Base-by-base conservation (phyloP, 768 basidiomycete species). In the Polyporus arcularius region DNA sequence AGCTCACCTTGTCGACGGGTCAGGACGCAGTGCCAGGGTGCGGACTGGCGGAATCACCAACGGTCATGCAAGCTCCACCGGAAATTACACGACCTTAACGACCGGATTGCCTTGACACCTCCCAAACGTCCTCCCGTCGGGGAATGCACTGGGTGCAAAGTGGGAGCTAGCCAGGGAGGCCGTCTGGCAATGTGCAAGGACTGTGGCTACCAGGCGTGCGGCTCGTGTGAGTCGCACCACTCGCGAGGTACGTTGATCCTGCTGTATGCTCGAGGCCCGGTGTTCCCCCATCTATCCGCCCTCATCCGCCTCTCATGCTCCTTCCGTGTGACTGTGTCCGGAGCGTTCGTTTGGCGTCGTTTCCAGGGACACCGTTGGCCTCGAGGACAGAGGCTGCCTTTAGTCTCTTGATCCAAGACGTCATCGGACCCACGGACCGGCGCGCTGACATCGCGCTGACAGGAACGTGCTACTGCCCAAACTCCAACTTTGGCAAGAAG, bases 381-480 rank as follows among this genome's bases (percentile, higher is more conserved):
- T 61, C 57, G 57, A 45, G 57, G 57, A 38, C 35, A 4, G 42
- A 32, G 41, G 32, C 41, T 28, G 32, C 15, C 28, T 26, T 9
- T 39, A 16, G 21, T 39, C 28, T 32, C 45, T 26, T 32, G 5
- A 43, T 38, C 15, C 51, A 45, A 21, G 45, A 54, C 53, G 51
- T 26, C 59, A 55, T 55, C 46, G 47, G 47, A 48, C 21, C 48
- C n/a, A 9, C 28, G n/a, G 18, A 42, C 45, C n/a, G 21, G 55
- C 14, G 39, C 46, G 61, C 61, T 62, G 52, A 8, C 18, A 15
- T 11, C 16, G 32, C 32, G 40, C 53, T 5, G 18, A 52, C 32
- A 77, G 74, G 76, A 18, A 73, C 74, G 9, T 76, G 76, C 66
- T 74, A 74, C 54, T 76, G 76, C 65, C 67, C 64, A 10, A 68